Evolutionary conservation across 2,329 filamentous ascomycete genomes (phyloP).

Genomic region (Rugonectria rugulosa): DNA sequence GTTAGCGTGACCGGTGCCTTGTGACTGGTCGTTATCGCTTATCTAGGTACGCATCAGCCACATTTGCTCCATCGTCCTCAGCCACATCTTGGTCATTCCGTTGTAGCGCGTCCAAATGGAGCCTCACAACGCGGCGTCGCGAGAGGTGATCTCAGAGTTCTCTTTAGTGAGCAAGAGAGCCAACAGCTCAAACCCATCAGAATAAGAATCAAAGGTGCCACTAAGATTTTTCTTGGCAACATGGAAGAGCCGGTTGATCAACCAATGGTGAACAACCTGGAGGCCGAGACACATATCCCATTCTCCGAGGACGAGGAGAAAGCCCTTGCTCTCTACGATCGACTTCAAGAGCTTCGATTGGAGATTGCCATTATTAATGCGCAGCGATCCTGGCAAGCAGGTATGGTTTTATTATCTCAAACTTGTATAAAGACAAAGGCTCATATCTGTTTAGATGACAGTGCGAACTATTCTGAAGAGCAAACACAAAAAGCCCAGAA

Average conservation of each 20-base stretch:
- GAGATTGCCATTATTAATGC: constrained; percentile 73
- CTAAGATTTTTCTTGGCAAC: constrained; percentile 18
- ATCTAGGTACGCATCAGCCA: constrained; percentile 34
- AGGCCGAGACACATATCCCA: constrained; percentile 53
- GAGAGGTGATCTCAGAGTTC: neutral
- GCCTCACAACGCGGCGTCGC: constrained; percentile 5
- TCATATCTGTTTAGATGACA: constrained; percentile 27
- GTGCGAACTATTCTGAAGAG: constrained; percentile 52
- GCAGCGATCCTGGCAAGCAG: constrained; percentile 46
- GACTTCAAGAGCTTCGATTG: constrained; percentile 73
- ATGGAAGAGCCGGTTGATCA: constrained; percentile 42
- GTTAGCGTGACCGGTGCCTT: constrained; percentile 44
- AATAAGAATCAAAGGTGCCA: neutral
- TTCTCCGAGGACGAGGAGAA: constrained; percentile 72
- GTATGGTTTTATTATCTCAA: constrained; percentile 37
- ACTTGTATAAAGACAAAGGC: neutral
- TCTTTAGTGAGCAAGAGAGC: neutral
- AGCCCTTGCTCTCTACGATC: constrained; percentile 74
- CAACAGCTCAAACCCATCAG: neutral
- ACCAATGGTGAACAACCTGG: constrained; percentile 35
- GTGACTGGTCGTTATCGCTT: constrained; percentile 35
- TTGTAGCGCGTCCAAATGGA: constrained; percentile 3
- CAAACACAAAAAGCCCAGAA: constrained; percentile 66
- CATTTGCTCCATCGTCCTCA: constrained; percentile 18
- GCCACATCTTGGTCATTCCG: constrained; percentile 20